phyloP scores from a whole-genome alignment of 306 rosid genomes.

The Hippophae gyantsensis region DNA sequence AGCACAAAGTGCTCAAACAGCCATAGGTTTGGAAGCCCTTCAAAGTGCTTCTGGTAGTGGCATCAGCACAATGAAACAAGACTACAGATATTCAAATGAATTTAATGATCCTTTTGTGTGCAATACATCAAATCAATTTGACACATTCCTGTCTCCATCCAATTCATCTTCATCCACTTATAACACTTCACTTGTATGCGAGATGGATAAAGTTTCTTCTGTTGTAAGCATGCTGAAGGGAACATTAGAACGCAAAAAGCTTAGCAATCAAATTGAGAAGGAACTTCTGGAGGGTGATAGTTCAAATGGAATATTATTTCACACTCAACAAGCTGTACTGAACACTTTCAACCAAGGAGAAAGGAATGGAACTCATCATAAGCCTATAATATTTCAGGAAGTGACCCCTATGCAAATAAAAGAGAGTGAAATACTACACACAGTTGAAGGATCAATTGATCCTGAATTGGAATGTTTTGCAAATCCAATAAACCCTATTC shows the following conservation, averaged over 20 bases:
- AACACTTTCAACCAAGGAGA: slow-evolving; percentile 41
- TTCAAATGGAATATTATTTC: slow-evolving; percentile 32
- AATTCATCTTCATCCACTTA: slow-evolving; percentile 69
- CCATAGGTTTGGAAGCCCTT: slow-evolving; percentile 43
- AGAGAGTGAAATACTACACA: slow-evolving; percentile 31
- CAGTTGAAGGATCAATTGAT: slow-evolving; percentile 44
- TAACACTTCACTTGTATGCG: slow-evolving; percentile 42
- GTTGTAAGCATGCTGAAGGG: slow-evolving; percentile 89
- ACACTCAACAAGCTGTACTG: slow-evolving; percentile 35
- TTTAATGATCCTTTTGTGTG: slow-evolving; percentile 37
- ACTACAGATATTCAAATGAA: slow-evolving; percentile 36
- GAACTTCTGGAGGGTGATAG: slow-evolving; percentile 40
- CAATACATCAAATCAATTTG: slow-evolving; percentile 53
- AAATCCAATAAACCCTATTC: slow-evolving; percentile 43
- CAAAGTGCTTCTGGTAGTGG: slow-evolving; percentile 37
- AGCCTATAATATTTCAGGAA: slow-evolving; percentile 34
- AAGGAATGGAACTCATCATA: slow-evolving; percentile 37
- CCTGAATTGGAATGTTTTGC: slow-evolving; percentile 51
- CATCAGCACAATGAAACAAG: slow-evolving; percentile 32
- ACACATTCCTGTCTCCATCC: slow-evolving; percentile 60
- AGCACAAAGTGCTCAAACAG: slow-evolving; percentile 53
- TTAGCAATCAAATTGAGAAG: slow-evolving; percentile 39
- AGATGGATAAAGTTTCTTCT: slow-evolving; percentile 74
- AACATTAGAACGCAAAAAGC: slow-evolving; percentile 71
- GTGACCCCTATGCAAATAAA: slow-evolving; percentile 36